phyloP scores from a whole-genome alignment of 441 rosid species.

The Erodium moschatum region DNA sequence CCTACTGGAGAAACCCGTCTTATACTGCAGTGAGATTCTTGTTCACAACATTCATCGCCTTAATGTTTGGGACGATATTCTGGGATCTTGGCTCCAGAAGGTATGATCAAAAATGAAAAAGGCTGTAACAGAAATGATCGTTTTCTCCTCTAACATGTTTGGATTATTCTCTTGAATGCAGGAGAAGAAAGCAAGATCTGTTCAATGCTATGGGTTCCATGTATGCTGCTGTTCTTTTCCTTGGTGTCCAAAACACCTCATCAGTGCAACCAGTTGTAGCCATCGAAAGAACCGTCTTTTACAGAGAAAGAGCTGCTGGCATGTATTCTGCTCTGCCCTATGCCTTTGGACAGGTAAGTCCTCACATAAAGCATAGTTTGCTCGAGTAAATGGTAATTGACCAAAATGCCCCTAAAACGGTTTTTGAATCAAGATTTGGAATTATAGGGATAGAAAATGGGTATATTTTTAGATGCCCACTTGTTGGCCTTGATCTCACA shows the following conservation, averaged over 20 bases:
- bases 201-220: conserved; percentile 65
- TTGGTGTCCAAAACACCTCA: conserved; percentile 53
- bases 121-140: neutral
- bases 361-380: neutral
- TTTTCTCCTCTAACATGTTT: too few species aligned
- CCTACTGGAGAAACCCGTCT: conserved; percentile 76
- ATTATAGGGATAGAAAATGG: too few species aligned
- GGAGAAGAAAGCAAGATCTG: conserved; percentile 39
- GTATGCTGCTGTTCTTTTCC: conserved; percentile 53
- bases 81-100: conserved; percentile 64
- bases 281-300: conserved; percentile 56
- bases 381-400: neutral
- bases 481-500: too few species aligned
- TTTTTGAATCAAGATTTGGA: too few species aligned
- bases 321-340: conserved; percentile 37
- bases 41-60: conserved; percentile 49
- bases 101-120: conserved; percentile 25
- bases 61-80: conserved; percentile 44
- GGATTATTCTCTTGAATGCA: conserved; percentile 5
- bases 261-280: conserved; percentile 53
- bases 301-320: conserved; percentile 46
- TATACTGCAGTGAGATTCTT: conserved; percentile 67
- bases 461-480: too few species aligned
- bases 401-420: too few species aligned
- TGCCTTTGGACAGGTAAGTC: conserved; percentile 47